These are phyloP conservation scores for Dactylonectria estremocensis DNA, from an alignment of 2,329 filamentous ascomycete genomes.

Conservation along the genomic window DNA sequence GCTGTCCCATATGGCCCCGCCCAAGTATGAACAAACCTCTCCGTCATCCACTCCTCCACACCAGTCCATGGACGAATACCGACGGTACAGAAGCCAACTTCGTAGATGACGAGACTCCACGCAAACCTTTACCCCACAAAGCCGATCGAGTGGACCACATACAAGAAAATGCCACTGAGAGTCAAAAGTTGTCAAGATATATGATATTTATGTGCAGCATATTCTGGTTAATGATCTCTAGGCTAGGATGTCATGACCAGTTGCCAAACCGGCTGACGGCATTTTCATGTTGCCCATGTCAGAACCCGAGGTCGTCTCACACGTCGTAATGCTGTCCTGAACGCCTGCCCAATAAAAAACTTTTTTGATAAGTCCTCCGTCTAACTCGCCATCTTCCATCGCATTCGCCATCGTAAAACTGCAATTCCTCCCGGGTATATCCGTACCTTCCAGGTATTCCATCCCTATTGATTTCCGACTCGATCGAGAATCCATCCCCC, in stretches of 20 bases:
- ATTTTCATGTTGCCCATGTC: background rate
- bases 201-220: conserved; percentile 26
- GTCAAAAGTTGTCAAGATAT: conserved; percentile 7
- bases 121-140: no score
- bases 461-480: background rate
- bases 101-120: no score
- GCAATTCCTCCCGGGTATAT: background rate
- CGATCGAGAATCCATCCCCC: background rate
- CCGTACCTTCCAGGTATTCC: background rate
- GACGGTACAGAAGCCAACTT: background rate
- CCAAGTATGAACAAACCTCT: background rate
- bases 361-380: conserved; percentile 1
- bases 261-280: conserved; percentile 13
- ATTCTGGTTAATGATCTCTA: conserved; percentile 10
- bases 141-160: background rate
- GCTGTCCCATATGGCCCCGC: background rate
- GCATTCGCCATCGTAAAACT: background rate
- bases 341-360: background rate
- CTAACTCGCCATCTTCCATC: background rate
- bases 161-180: background rate
- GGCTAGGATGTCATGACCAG: conserved; percentile 6
- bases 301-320: background rate
- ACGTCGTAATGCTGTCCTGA: background rate
- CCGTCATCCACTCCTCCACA: background rate
- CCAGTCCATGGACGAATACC: background rate